These are phyloP conservation scores for Solanum lycopersicoides DNA, from an alignment of 257 asterid species.

Conservation along the genomic window DNA sequence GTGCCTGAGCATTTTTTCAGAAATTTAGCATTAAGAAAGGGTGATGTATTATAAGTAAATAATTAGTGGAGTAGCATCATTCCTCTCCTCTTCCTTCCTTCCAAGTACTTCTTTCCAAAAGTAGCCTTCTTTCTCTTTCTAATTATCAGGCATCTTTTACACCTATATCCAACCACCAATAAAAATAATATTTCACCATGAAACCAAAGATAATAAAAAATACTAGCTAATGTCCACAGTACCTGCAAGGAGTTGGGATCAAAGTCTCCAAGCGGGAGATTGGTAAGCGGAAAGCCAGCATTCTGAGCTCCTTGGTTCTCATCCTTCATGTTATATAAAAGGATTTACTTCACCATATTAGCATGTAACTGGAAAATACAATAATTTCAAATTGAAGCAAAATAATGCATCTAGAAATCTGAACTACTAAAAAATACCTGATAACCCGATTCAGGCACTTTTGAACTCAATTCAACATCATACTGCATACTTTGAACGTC, in stretches of 20 bases:
- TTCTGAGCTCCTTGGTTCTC: constrained; percentile 43
- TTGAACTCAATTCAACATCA: constrained; percentile 29
- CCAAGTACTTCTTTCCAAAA: background rate
- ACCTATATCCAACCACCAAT: background rate
- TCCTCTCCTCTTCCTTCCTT: background rate
- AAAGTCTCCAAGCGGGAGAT: constrained; percentile 44
- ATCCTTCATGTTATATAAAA: constrained; percentile 23
- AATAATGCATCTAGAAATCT: background rate
- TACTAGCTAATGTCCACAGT: background rate
- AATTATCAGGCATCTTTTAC: background rate
- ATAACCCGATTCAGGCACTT: constrained; percentile 30
- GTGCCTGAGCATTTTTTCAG: background rate
- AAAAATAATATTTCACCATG: background rate
- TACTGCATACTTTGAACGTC: constrained; percentile 32
- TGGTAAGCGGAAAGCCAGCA: constrained; percentile 35
- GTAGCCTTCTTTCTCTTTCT: background rate
- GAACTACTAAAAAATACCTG: constrained; percentile 30
- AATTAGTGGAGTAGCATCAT: background rate
- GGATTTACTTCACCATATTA: background rate
- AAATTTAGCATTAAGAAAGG: background rate
- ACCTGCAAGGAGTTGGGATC: constrained; percentile 77
- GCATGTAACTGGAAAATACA: background rate
- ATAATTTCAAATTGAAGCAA: background rate
- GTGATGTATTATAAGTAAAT: background rate
- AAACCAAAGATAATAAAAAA: background rate